Conservation (phyloP, 129 eudicot species). For the Glebionis coronaria region DNA sequence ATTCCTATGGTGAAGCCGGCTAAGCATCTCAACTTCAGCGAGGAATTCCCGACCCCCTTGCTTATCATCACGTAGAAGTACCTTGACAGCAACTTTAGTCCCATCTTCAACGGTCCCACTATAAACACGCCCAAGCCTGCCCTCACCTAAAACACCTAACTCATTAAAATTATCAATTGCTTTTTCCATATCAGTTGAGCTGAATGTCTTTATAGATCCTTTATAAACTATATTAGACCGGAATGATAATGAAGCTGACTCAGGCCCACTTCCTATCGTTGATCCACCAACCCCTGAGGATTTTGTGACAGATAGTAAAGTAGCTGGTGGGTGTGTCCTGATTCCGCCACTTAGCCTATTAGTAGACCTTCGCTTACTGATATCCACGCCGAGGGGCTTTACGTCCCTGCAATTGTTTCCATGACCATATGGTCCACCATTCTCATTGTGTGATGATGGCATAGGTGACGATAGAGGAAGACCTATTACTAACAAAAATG, state of each 20-base stretch:
- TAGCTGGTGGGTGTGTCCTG: conserved; percentile 61
- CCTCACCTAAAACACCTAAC: too few relatives aligned
- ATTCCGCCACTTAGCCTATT: conserved; percentile 47
- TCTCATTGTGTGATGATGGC: conserved; percentile 41
- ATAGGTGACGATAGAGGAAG: too few relatives aligned
- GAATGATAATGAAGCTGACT: conserved; percentile 53
- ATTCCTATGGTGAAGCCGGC: too few relatives aligned
- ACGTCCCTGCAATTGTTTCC: conserved; percentile 47
- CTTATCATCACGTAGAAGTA: too few relatives aligned
- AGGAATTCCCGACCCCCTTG: too few relatives aligned
- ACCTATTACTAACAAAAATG: too few relatives aligned
- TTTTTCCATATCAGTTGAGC: conserved; percentile 42
- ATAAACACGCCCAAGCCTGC: too few relatives aligned
- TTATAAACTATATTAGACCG: conserved; percentile 66
- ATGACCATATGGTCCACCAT: conserved; percentile 50
- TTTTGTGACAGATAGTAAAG: too few relatives aligned
- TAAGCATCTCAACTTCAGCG: too few relatives aligned
- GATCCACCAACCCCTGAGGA: conserved; percentile 49
- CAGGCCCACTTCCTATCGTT: conserved; percentile 60
- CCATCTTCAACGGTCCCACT: too few relatives aligned
- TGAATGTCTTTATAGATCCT: conserved; percentile 76
- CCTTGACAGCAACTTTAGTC: too few relatives aligned
- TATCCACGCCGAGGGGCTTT: conserved; percentile 61
- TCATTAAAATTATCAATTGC: background rate
- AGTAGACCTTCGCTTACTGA: conserved; percentile 44